Percentiles rank a stretch among this genome's conserved stretches.
These are phyloP conservation scores for Phlegmacium glaucopus DNA, from an alignment of 768 basidiomycete species.

Conservation along the genomic window DNA sequence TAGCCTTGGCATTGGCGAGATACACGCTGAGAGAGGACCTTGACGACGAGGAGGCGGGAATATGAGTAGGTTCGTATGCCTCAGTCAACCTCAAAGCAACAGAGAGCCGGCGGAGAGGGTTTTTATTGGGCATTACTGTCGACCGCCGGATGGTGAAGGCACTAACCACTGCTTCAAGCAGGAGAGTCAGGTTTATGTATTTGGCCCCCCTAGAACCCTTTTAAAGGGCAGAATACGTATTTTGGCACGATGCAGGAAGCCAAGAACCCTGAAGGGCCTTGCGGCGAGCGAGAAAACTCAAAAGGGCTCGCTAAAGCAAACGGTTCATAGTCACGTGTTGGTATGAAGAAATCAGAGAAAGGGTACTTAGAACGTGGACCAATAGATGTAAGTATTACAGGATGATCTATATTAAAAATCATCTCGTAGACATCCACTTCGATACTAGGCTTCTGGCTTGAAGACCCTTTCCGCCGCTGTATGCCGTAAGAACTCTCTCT, in stretches of 20 bases:
- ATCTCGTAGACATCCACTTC: constrained; percentile 37
- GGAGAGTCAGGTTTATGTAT: constrained; percentile 5
- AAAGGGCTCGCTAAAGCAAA: too few relatives aligned
- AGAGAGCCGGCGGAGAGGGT: constrained; percentile 33
- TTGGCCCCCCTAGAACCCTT: constrained; percentile 10
- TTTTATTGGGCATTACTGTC: constrained; percentile 20
- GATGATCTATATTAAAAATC: constrained; percentile 1
- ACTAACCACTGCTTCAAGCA: constrained; percentile 9
- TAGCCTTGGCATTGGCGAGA: constrained; percentile 42
- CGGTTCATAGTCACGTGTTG: not conserved
- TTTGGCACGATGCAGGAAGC: not conserved
- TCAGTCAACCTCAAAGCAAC: constrained; percentile 30
- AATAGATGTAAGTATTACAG: too few relatives aligned
- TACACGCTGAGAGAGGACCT: constrained; percentile 25
- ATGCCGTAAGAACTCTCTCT: constrained; percentile 62
- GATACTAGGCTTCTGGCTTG: constrained; percentile 42
- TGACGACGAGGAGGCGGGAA: constrained; percentile 12
- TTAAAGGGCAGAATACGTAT: constrained; percentile 9
- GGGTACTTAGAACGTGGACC: not conserved
- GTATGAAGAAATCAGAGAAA: not conserved
- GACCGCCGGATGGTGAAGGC: constrained; percentile 2
- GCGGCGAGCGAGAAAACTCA: not conserved
- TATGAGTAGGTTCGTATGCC: constrained; percentile 19
- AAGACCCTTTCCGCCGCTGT: constrained; percentile 45
- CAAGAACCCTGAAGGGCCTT: not conserved